These are phyloP conservation scores for Tricholoma sp. DNA, from an alignment of 768 basidiomycete species.

Conservation along the genomic window DNA sequence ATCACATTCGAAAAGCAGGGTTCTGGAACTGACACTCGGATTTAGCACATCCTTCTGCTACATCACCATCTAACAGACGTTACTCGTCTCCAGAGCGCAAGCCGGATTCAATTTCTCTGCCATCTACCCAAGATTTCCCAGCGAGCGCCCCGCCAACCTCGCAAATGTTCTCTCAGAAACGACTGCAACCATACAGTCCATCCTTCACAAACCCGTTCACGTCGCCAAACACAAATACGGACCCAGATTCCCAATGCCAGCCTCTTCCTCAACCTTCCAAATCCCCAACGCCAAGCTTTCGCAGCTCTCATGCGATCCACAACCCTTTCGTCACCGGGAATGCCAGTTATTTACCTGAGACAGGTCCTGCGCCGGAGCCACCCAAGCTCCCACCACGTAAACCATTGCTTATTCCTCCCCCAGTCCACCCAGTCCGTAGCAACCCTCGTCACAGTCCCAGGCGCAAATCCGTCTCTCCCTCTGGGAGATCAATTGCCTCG, in stretches of 20 bases:
- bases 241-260: neutral
- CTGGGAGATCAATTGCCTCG: neutral
- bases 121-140: neutral
- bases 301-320: constrained; percentile 18
- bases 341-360: constrained; percentile 2
- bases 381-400: constrained; percentile 44
- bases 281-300: constrained; percentile 3
- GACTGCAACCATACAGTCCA: neutral
- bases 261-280: constrained; percentile 11
- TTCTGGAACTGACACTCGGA: neutral
- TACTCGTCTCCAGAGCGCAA: neutral
- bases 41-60: neutral
- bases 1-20: neutral
- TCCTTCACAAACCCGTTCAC: neutral
- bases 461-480: neutral
- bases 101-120: neutral
- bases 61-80: neutral
- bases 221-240: neutral
- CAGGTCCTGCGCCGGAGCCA: neutral
- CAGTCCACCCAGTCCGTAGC: neutral
- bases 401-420: constrained; percentile 7
- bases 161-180: neutral
- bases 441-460: constrained; percentile 29
- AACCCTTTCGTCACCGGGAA: constrained; percentile 35
- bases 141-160: neutral